Conservation (phyloP, 78 protist genomes). For the Dictyostelium firmibasis region DNA sequence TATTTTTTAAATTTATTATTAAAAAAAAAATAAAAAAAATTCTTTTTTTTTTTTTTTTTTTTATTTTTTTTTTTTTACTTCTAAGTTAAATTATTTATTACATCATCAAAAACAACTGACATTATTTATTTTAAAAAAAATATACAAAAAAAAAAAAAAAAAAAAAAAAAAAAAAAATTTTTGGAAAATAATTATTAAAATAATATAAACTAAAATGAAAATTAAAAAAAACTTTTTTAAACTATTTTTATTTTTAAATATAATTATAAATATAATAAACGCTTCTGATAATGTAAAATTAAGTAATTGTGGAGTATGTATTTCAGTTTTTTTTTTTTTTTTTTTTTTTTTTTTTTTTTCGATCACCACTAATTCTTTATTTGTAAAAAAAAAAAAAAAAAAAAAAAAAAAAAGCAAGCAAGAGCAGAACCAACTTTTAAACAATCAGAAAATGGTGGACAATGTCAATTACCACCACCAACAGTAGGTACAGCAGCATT, state of each 20-base stretch:
- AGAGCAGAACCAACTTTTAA: constrained; percentile 37
- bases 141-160: neutral
- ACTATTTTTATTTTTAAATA: neutral
- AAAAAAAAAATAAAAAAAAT: no score
- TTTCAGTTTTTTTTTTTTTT: neutral
- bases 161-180: neutral
- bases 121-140: no score
- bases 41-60: no score
- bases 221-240: neutral
- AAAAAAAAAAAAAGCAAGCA: neutral
- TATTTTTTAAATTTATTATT: no score
- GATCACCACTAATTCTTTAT: neutral
- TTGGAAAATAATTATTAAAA: no score
- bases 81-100: no score
- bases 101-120: no score
- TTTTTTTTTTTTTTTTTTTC: neutral
- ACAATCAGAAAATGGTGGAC: no score
- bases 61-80: no score
- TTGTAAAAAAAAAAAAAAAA: neutral
- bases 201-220: neutral
- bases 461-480: constrained; percentile 10
- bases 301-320: neutral
- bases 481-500: neutral
- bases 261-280: neutral
- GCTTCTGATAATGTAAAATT: neutral